Conservation (phyloP, 768 basidiomycete species). For the Boletus reticuloceps region DNA sequence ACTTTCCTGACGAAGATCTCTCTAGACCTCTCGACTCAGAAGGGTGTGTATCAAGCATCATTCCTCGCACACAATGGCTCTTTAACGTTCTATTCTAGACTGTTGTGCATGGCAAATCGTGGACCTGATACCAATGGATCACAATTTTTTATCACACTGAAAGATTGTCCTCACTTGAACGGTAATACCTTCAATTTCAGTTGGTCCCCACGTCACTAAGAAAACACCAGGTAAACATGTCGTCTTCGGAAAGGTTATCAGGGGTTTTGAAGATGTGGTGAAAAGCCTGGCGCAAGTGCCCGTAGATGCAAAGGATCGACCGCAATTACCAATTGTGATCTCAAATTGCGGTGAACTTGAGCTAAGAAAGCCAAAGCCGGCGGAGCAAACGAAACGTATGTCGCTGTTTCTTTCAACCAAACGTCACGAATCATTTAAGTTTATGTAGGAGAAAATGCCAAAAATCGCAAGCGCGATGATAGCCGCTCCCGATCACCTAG, state of each 20-base stretch:
- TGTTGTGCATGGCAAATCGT: slow-evolving; percentile 90
- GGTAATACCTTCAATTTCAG: slow-evolving; percentile 40
- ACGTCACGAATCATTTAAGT: neutral
- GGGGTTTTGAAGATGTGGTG: slow-evolving; percentile 60
- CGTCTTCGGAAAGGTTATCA: slow-evolving; percentile 53
- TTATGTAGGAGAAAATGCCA: slow-evolving; percentile 5
- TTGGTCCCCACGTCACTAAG: neutral
- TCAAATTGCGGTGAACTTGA: slow-evolving; percentile 84
- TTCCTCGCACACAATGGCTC: neutral
- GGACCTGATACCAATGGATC: slow-evolving; percentile 83
- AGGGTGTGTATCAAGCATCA: slow-evolving; percentile 41
- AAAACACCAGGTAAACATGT: slow-evolving; percentile 53
- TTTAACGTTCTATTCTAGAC: slow-evolving; percentile 31
- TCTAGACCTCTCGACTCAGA: slow-evolving; percentile 58
- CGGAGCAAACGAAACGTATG: slow-evolving; percentile 16
- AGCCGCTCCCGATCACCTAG: slow-evolving; percentile 28
- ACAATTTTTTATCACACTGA: slow-evolving; percentile 84
- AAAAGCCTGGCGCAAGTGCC: slow-evolving; percentile 58
- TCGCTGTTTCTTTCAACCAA: neutral
- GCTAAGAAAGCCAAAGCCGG: slow-evolving; percentile 40
- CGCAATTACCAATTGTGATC: slow-evolving; percentile 63
- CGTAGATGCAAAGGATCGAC: slow-evolving; percentile 75
- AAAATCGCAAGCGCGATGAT: slow-evolving; percentile 20
- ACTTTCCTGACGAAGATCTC: slow-evolving; percentile 79
- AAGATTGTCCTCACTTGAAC: slow-evolving; percentile 70